Percentiles rank a stretch among this genome's conserved stretches.
These are phyloP conservation scores for Stevia rebaudiana DNA, from an alignment of 140 eudicot genomes.

Conservation along the genomic window DNA sequence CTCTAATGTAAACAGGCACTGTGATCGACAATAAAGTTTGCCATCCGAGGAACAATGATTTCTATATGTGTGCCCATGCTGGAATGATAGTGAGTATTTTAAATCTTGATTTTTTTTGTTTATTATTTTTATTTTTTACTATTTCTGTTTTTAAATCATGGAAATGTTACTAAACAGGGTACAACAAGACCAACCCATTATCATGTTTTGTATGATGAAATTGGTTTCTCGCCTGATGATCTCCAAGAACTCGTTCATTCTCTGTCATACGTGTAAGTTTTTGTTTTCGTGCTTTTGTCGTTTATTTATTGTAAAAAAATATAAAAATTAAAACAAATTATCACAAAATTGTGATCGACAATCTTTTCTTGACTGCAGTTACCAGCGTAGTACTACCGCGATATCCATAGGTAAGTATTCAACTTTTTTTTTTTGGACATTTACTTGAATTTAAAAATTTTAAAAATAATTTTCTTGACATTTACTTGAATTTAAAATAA, in stretches of 20 bases:
- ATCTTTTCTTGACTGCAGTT: conserved; percentile 28
- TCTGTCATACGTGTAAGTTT: conserved; percentile 76
- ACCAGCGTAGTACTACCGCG: conserved; percentile 73
- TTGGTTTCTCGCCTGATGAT: conserved; percentile 76
- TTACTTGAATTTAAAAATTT: background rate
- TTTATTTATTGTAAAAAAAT: background rate
- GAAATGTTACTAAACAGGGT: conserved; percentile 33
- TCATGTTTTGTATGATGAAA: conserved; percentile 70
- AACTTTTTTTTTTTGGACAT: background rate
- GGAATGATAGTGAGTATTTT: conserved; percentile 61
- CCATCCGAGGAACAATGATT: conserved; percentile 74
- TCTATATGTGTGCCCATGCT: conserved; percentile 83
- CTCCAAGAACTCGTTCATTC: conserved; percentile 75
- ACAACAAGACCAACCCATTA: conserved; percentile 82
- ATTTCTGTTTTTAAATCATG: background rate
- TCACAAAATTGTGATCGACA: background rate
- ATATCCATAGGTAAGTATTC: conserved; percentile 53
- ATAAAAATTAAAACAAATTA: too few species aligned
- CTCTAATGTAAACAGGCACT: conserved; percentile 51
- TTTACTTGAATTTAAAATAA: background rate
- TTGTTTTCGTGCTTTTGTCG: background rate
- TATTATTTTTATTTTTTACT: background rate
- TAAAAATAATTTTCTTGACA: background rate
- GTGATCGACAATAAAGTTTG: conserved; percentile 75
- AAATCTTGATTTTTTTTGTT: background rate